Evolutionary conservation across 768 basidiomycete species (phyloP).

Genomic region (Suillus lakei): DNA sequence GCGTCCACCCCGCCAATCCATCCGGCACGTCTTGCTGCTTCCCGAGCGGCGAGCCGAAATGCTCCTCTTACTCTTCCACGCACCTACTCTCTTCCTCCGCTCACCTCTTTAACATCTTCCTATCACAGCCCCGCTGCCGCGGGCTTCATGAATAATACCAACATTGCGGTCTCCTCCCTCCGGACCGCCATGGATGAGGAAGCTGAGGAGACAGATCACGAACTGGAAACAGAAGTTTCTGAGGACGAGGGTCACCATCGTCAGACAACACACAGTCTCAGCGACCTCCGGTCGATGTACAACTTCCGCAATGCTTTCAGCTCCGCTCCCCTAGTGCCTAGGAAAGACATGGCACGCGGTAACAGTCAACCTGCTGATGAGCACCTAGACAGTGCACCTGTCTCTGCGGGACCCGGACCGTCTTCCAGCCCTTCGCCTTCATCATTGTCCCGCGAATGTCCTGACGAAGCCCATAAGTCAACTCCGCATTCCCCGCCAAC

Average conservation of each 20-base stretch:
- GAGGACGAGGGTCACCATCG: conserved; percentile 30
- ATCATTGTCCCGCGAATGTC: conserved; percentile 3
- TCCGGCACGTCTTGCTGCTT: conserved; percentile 37
- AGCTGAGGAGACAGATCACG: conserved; percentile 33
- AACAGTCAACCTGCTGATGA: conserved; percentile 5
- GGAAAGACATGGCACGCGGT: conserved; percentile 1
- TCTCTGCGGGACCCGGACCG: conserved; percentile 5
- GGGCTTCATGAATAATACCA: conserved; percentile 41
- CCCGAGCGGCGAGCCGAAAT: conserved; percentile 34
- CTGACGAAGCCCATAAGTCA: not conserved
- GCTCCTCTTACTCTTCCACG: conserved; percentile 37
- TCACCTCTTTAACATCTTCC: conserved; percentile 31
- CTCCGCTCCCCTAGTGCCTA: conserved; percentile 1
- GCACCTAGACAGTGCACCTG: not conserved
- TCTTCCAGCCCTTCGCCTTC: conserved; percentile 6
- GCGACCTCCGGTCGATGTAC: conserved; percentile 34
- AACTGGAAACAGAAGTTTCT: conserved; percentile 36
- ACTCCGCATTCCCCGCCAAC: not conserved
- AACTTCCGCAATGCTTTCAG: conserved; percentile 26
- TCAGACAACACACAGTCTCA: conserved; percentile 17
- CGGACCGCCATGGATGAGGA: conserved; percentile 36
- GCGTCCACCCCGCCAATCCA: conserved; percentile 40
- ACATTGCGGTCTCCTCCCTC: conserved; percentile 40
- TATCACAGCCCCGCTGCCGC: conserved; percentile 29
- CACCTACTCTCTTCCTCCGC: conserved; percentile 38